phyloP scores from a whole-genome alignment of 805 yeast genomes.

The Lipomyces starkeyi region DNA sequence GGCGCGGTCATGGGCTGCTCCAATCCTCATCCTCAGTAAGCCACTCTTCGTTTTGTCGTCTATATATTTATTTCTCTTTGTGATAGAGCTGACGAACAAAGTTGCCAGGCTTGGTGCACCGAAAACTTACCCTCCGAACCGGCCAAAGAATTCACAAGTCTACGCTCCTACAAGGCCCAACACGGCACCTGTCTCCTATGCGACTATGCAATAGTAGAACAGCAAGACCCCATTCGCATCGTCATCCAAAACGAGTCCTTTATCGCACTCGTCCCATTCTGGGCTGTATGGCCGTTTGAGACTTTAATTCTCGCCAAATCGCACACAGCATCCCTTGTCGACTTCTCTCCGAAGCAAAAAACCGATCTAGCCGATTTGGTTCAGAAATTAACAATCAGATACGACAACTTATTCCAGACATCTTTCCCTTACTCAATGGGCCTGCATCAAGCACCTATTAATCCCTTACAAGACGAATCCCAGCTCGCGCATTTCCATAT shows the following conservation, averaged over 20 bases:
- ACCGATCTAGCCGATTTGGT: constrained; percentile 62
- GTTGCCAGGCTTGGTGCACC: constrained; percentile 71
- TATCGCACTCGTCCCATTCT: constrained; percentile 73
- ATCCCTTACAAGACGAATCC: constrained; percentile 35
- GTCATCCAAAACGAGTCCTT: constrained; percentile 67
- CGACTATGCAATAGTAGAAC: constrained; percentile 60
- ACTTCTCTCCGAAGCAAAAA: constrained; percentile 55
- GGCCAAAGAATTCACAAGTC: constrained; percentile 58
- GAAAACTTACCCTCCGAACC: constrained; percentile 68
- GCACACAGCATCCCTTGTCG: constrained; percentile 57
- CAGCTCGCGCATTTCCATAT: constrained; percentile 63
- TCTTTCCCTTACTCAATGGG: constrained; percentile 85
- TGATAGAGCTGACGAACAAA: neutral
- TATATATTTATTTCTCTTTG: neutral
- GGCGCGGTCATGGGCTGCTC: constrained; percentile 85
- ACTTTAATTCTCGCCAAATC: constrained; percentile 65
- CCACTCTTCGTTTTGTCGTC: constrained; percentile 3
- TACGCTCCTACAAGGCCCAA: constrained; percentile 54
- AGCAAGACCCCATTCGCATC: constrained; percentile 55
- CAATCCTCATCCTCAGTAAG: constrained; percentile 73
- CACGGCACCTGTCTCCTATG: constrained; percentile 59
- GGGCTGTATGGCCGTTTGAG: constrained; percentile 87
- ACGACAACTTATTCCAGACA: constrained; percentile 72
- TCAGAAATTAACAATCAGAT: constrained; percentile 61
- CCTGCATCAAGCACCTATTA: constrained; percentile 73